These are phyloP conservation scores for Seiridium unicorne DNA, from an alignment of 2,329 filamentous ascomycete species.

Conservation along the genomic window DNA sequence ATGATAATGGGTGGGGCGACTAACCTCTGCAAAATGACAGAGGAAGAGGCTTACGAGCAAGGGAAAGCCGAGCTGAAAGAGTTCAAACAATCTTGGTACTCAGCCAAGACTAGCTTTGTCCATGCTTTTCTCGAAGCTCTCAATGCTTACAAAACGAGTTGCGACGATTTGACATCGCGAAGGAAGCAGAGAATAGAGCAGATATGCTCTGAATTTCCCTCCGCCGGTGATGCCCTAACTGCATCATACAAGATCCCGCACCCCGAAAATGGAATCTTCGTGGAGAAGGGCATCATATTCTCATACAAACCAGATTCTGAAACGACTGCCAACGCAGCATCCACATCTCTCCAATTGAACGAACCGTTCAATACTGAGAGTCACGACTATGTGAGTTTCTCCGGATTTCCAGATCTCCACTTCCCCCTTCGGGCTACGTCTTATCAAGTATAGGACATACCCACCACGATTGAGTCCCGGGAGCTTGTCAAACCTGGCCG, in stretches of 20 bases:
- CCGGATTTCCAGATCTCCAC: neutral
- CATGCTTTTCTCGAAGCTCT: neutral
- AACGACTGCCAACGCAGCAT: neutral
- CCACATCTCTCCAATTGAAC: neutral
- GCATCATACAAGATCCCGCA: neutral
- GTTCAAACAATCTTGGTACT: neutral
- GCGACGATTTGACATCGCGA: neutral
- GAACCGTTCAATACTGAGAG: neutral
- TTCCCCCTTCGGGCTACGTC: neutral
- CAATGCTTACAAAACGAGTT: neutral
- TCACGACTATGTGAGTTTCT: neutral
- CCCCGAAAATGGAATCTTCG: neutral
- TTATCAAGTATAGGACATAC: neutral
- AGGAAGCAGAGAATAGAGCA: neutral
- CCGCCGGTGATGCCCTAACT: neutral
- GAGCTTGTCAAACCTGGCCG: neutral
- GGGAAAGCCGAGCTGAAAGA: neutral
- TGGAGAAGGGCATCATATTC: neutral
- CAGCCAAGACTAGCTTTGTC: neutral
- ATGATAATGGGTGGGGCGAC: no score
- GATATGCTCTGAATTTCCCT: neutral
- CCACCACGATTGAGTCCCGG: neutral
- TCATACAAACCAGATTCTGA: neutral
- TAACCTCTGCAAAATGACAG: neutral
- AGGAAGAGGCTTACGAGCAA: neutral